These are phyloP conservation scores for Rhizophora apiculata DNA, from an alignment of 345 rosid genomes.

Conservation along the genomic window DNA sequence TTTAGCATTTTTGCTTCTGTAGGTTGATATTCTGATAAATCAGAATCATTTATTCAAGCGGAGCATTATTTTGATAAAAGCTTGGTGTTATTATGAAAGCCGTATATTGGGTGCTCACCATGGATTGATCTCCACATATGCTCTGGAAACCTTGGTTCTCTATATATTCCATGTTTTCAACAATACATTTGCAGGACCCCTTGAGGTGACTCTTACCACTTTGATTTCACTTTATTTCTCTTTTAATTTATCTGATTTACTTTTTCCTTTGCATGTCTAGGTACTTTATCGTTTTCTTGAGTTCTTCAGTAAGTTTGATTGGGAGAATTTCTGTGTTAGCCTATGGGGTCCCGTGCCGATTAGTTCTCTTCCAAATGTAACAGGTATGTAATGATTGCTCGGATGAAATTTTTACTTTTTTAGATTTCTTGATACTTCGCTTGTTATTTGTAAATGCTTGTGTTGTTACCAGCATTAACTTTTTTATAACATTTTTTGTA, in stretches of 20 bases:
- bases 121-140: conserved; percentile 86
- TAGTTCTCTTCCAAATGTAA: conserved; percentile 63
- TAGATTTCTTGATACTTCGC: neutral
- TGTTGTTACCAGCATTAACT: conserved; percentile 9
- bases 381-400: conserved; percentile 42
- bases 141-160: conserved; percentile 80
- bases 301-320: conserved; percentile 94
- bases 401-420: neutral
- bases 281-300: conserved; percentile 92
- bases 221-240: conserved; percentile 5
- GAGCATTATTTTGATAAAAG: conserved; percentile 76
- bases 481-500: conserved; percentile 28
- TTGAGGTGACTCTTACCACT: conserved; percentile 49
- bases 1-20: conserved; percentile 15
- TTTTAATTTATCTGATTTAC: conserved; percentile 14
- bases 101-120: conserved; percentile 91
- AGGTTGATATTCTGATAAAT: conserved; percentile 68
- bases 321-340: conserved; percentile 90
- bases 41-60: conserved; percentile 81
- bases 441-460: conserved; percentile 1
- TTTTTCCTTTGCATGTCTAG: conserved; percentile 37
- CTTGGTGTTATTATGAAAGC: conserved; percentile 94
- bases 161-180: conserved; percentile 79
- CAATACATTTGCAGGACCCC: conserved; percentile 65
- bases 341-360: conserved; percentile 89